These are phyloP conservation scores for Sicyos baderoa DNA, from an alignment of 306 rosid species.

Conservation along the genomic window DNA sequence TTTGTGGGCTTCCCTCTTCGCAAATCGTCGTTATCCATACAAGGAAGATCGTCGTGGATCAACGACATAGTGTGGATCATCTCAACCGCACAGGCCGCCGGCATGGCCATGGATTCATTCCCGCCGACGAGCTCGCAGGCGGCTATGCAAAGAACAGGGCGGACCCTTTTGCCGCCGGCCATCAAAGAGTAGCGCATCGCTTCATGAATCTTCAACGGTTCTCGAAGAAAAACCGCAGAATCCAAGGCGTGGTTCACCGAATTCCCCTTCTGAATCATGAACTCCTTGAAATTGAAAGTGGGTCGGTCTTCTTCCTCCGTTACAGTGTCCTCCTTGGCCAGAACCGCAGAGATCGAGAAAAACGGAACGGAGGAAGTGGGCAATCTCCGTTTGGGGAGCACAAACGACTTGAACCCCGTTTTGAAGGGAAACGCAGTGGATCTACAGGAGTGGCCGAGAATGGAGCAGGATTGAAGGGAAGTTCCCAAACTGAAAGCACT, in stretches of 20 bases:
- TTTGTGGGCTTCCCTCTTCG: slow-evolving; percentile 8
- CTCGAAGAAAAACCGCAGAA: slow-evolving; percentile 13
- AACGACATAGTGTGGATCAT: slow-evolving; percentile 9
- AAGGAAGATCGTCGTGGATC: slow-evolving; percentile 15
- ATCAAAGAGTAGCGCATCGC: slow-evolving; percentile 12
- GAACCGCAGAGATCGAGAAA: background rate
- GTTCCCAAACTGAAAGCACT: background rate
- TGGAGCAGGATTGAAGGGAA: slow-evolving; percentile 12
- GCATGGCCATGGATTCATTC: slow-evolving; percentile 8
- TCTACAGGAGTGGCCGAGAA: background rate
- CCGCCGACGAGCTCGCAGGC: slow-evolving; percentile 8
- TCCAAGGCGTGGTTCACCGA: slow-evolving; percentile 9
- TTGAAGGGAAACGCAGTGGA: background rate
- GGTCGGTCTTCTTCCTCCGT: slow-evolving; percentile 6
- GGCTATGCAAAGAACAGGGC: background rate
- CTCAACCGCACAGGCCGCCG: slow-evolving; percentile 7
- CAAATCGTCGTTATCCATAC: slow-evolving; percentile 15
- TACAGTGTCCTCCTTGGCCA: background rate
- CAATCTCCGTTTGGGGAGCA: background rate
- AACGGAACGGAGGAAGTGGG: background rate
- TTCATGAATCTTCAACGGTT: slow-evolving; percentile 1
- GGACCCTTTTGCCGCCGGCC: slow-evolving; percentile 4
- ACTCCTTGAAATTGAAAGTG: slow-evolving; percentile 6
- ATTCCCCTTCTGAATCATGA: slow-evolving; percentile 3
- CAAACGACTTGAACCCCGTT: background rate